Evolutionary conservation across 2,329 filamentous ascomycete species (phyloP).

Genomic region (Capronia epimyces): DNA sequence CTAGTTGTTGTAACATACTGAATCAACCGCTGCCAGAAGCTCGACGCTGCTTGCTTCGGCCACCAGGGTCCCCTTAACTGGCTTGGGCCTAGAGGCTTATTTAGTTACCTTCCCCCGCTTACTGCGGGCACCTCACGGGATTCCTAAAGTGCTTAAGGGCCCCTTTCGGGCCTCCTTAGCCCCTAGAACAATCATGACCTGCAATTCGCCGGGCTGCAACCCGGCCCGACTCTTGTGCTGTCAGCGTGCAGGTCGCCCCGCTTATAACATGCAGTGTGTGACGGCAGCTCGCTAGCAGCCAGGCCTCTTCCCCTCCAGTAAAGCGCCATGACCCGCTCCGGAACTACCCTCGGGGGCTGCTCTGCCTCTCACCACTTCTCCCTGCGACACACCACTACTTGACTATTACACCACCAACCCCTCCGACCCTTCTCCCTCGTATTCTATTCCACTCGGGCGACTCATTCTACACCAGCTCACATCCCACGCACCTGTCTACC

Average conservation of each 20-base stretch:
- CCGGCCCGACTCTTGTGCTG: background rate
- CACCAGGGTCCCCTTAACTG: too few species aligned
- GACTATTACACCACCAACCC: background rate
- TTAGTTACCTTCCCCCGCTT: background rate
- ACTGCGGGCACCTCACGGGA: background rate
- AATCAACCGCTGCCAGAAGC: too few species aligned
- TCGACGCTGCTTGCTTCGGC: too few species aligned
- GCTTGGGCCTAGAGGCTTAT: background rate
- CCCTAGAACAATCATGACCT: too few species aligned
- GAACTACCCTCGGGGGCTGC: too few species aligned
- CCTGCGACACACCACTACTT: too few species aligned
- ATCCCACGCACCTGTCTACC: slow-evolving; percentile 1
- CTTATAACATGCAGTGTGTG: background rate
- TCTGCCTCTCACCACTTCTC: too few species aligned
- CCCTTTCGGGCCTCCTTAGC: too few species aligned
- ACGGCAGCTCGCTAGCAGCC: too few species aligned
- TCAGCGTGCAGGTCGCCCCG: background rate
- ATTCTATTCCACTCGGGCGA: background rate
- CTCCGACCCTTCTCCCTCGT: slow-evolving; percentile 3
- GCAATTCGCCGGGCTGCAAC: background rate
- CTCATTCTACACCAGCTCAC: background rate
- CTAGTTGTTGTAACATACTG: too few species aligned
- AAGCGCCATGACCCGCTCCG: too few species aligned
- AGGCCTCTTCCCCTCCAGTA: too few species aligned
- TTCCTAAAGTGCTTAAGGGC: background rate